These are phyloP conservation scores for Pascua sp. DNA, from an alignment of 1,284 basidiomycete species.

Conservation along the genomic window DNA sequence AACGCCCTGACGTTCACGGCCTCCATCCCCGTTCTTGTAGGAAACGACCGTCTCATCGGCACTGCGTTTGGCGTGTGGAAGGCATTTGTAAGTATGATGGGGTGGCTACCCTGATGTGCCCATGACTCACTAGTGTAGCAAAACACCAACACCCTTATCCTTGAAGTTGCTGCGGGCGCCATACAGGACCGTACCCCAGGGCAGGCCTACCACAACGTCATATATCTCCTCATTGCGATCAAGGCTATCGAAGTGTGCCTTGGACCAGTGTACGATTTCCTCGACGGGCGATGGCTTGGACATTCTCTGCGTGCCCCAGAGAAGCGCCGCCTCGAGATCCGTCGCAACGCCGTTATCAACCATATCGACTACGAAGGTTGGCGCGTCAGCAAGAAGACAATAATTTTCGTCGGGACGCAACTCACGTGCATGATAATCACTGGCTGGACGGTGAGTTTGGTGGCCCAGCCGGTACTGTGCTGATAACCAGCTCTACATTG, in stretches of 20 bases:
- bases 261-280: slow-evolving; percentile 42
- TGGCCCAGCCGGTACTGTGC: neutral
- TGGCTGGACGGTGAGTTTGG: slow-evolving; percentile 6
- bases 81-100: slow-evolving; percentile 27
- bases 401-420: neutral
- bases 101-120: neutral
- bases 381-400: neutral
- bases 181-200: slow-evolving; percentile 48
- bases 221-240: slow-evolving; percentile 51
- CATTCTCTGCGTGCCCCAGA: slow-evolving; percentile 43
- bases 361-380: slow-evolving; percentile 1
- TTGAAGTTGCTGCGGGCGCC: slow-evolving; percentile 49
- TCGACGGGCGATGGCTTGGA: slow-evolving; percentile 40
- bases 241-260: slow-evolving; percentile 46
- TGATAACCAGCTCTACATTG: slow-evolving; percentile 7
- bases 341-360: neutral
- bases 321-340: neutral
- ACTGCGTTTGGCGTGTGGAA: slow-evolving; percentile 53
- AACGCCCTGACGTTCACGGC: slow-evolving; percentile 50
- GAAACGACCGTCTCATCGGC: slow-evolving; percentile 46
- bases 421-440: slow-evolving; percentile 6
- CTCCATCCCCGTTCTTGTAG: slow-evolving; percentile 49
- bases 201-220: slow-evolving; percentile 43
- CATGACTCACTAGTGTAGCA: neutral
- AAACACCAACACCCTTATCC: slow-evolving; percentile 21